Base-by-base conservation (phyloP, 116 monocot genomes). In the Phalaenopsis hybrid region DNA sequence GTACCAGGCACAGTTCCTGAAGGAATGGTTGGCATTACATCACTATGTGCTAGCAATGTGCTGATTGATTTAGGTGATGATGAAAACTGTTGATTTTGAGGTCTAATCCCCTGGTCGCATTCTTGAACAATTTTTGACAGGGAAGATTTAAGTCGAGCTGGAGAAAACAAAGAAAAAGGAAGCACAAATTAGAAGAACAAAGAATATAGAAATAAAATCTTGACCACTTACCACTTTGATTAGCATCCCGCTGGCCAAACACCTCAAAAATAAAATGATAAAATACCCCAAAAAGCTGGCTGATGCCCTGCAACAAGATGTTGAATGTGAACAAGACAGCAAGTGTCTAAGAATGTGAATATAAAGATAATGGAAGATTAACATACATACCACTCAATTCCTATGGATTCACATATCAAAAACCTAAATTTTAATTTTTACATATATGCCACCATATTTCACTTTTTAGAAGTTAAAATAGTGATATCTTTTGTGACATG, bases 271-370 rank as follows among this genome's bases (percentile, higher is more conserved):
- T 83, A 84, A 91, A 90, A 85, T 92, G 83, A 79, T 91, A 99
- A 91, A 92, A 95, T 48, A 95, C 83, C 63, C 95, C 99, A 89
- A 95, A 99, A 31, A 99, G 83, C 79, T 99, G 93, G 82, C 89
- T 88, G 74, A 99, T 89, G 25, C 95, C 99, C 99, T 99, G 92
- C 57, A 88, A 86, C 55, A 77, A 82, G 58, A 48, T 51, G 83
- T 23, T 59, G 17, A 79, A 80, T 88, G 43, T 85, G 78, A 81
- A 33, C 52, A 44, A 79, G 72, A 79, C 15, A 67, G 74, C 28
- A 76, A 78, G 18, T 73, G 25, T 41, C 52, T 20, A 85, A 74
- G 52, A 78, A 41, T 51, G 21, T 2, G 37, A 37, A 37, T 37
- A 37, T 37, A 37, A 37, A 1, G 37, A 37, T 37, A 37, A 37